A percentile compares a stretch with the other conserved stretches of the same genome.
Conservation (phyloP, 352 stramenopile genomes). For the Phytopythium aichiense region DNA sequence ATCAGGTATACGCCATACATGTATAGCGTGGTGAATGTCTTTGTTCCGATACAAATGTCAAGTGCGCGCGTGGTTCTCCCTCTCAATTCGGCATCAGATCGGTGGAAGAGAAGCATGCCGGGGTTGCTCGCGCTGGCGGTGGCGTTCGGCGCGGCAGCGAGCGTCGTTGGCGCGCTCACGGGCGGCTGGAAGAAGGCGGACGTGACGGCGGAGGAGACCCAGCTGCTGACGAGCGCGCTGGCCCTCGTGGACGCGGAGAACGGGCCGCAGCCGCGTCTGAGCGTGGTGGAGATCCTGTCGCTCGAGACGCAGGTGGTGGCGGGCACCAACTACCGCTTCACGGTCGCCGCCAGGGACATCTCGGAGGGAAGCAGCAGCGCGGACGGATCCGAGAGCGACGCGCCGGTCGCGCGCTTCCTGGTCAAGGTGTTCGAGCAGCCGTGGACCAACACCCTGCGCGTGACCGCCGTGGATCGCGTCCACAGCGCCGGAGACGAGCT, state of each 20-base stretch:
- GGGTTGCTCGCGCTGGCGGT: not conserved
- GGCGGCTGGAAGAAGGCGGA: conserved; percentile 20
- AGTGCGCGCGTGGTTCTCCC: not conserved
- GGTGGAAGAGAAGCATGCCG: not conserved
- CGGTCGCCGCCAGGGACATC: conserved; percentile 14
- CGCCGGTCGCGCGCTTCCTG: conserved; percentile 1
- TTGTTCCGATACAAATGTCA: not conserved
- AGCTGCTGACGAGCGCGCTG: conserved; percentile 27
- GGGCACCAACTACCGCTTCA: conserved; percentile 28
- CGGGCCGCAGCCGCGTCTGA: conserved; percentile 23
- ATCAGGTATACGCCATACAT: not conserved
- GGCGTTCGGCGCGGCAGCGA: conserved; percentile 10
- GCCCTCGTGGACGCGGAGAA: conserved; percentile 3
- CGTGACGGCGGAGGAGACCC: conserved; percentile 18
- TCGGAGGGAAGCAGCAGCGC: not conserved
- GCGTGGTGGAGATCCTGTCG: conserved; percentile 30
- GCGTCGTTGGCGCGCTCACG: conserved; percentile 14
- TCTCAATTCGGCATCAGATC: not conserved
- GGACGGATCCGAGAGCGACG: conserved; percentile 19
- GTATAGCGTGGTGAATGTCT: too few relatives aligned
- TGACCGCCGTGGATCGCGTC: conserved; percentile 35
- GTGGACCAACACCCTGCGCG: conserved; percentile 40
- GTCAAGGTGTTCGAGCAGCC: conserved; percentile 12
- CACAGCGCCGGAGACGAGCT: not conserved
- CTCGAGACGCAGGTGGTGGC: conserved; percentile 25